Base-by-base conservation (phyloP, 2,329 filamentous ascomycete genomes). In the Xylaria digitata region DNA sequence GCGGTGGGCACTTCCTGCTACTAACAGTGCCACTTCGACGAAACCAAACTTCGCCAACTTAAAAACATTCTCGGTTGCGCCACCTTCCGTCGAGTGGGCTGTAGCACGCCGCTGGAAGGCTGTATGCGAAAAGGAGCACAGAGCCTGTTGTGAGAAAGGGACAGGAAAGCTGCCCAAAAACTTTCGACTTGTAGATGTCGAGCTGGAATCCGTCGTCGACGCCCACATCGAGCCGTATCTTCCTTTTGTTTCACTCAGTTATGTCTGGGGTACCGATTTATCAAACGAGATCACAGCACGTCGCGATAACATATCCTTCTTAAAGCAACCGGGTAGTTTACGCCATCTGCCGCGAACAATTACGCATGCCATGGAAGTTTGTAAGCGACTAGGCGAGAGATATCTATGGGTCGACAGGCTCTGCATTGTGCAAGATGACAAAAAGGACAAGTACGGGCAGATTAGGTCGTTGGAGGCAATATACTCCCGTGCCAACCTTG, bases 391-490 rank as follows among this genome's bases (percentile, higher is more conserved):
- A n/a, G 45, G 37, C 13, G 37, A 40, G 37, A 40, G 37, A 15
- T 40, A 40, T 15, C 9, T 40, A 40, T 40, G 37, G 37, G 37
- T 40, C 13, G 37, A 48, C 45, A 48, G 45, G 19, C 45, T 48
- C 21, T 48, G 45, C 19, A 48, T 23, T 13, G 19, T 48, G 19
- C 19, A 48, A 48, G 45, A 48, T 13, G 45, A 48, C 19, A 23
- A 48, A 21, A 26, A 48, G 45, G 45, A 48, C 45, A 48, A 48
- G 45, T 37, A 46, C 26, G 49, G 34, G 17, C 58, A 61, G 23
- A 61, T 61, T 15, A 52, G 48, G 15, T 54, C 48, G 1, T 21
- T 61, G 46, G 49, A 54, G 15, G 59, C 48, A 17, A 61, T 61
- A 13, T 54, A 53, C 49, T 54, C 48, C 37, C 40, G 23, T 23